phyloP scores from a whole-genome alignment of 169 alveolate species.

The Besnoitia besnoiti region DNA sequence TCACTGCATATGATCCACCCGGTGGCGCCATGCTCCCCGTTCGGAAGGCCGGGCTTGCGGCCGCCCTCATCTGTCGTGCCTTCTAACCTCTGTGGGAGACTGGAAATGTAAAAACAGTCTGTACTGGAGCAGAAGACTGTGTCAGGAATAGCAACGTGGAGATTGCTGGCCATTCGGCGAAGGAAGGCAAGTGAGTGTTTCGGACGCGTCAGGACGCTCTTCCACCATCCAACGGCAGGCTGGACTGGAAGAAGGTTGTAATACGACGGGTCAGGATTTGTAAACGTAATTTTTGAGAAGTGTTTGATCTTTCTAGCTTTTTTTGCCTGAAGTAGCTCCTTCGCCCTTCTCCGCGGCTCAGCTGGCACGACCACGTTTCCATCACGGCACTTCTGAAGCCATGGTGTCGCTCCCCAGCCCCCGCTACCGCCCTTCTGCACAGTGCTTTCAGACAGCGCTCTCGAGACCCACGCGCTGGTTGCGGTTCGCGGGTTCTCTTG shows the following conservation, averaged over 20 bases:
- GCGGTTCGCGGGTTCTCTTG: background rate
- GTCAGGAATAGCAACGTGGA: slow-evolving; percentile 58
- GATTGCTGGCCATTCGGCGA: slow-evolving; percentile 35
- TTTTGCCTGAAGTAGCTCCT: slow-evolving; percentile 29
- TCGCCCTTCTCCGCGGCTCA: background rate
- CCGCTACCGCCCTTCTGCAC: background rate
- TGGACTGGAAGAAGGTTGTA: slow-evolving; percentile 57
- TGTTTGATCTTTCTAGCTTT: slow-evolving; percentile 55
- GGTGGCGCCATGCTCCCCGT: background rate
- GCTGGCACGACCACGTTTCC: background rate
- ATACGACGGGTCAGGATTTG: slow-evolving; percentile 53
- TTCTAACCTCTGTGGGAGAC: slow-evolving; percentile 28
- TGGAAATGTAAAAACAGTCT: slow-evolving; percentile 57
- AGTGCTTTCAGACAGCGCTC: background rate
- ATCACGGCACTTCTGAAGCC: background rate
- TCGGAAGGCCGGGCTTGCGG: background rate
- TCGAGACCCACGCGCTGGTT: background rate
- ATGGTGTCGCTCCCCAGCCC: background rate
- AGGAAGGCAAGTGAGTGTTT: slow-evolving; percentile 41
- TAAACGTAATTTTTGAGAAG: slow-evolving; percentile 54
- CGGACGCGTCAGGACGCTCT: slow-evolving; percentile 39
- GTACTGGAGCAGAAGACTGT: slow-evolving; percentile 45
- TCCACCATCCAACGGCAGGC: slow-evolving; percentile 70
- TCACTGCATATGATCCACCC: slow-evolving; percentile 64
- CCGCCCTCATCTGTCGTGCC: background rate